These are phyloP conservation scores for Lactifluus echinatus DNA, from an alignment of 768 basidiomycete genomes.

Conservation along the genomic window DNA sequence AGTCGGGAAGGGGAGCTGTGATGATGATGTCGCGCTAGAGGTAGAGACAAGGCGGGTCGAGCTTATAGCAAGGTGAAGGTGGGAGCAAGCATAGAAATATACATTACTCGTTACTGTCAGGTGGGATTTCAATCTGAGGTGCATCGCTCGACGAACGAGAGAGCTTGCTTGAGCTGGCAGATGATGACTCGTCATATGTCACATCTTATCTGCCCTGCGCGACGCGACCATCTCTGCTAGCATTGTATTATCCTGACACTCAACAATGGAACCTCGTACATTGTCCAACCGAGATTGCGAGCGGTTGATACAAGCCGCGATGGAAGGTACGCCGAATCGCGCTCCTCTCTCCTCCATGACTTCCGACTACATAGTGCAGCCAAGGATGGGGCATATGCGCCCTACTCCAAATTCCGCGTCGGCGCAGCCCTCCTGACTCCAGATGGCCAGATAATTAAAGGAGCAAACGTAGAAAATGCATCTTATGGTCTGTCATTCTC, in stretches of 20 bases:
- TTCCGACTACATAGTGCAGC: conserved; percentile 33
- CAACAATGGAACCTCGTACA: conserved; percentile 7
- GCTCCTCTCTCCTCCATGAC: background rate
- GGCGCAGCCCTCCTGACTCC: conserved; percentile 75
- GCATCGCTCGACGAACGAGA: background rate
- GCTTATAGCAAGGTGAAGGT: background rate
- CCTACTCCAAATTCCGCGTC: conserved; percentile 89
- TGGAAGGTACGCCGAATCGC: conserved; percentile 39
- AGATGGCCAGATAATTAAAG: conserved; percentile 67
- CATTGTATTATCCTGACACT: too few relatives aligned
- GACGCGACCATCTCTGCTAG: too few relatives aligned
- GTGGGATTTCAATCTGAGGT: background rate
- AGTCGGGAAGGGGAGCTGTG: conserved; percentile 42
- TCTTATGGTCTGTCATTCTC: conserved; percentile 59
- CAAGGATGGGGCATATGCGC: conserved; percentile 64
- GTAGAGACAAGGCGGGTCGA: background rate
- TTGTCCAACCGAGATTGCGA: conserved; percentile 38
- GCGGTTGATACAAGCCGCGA: conserved; percentile 46
- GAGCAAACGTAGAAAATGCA: conserved; percentile 92
- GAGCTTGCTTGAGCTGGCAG: too few relatives aligned
- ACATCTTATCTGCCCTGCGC: too few relatives aligned
- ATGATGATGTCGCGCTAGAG: conserved; percentile 21
- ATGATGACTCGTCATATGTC: too few relatives aligned
- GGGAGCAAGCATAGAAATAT: background rate
- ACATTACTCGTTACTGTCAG: background rate